Evolutionary conservation across 306 rosid genomes (phyloP), one percentile per base, ranked within the genome.

Genomic region (Ochetophila trinervis): DNA sequence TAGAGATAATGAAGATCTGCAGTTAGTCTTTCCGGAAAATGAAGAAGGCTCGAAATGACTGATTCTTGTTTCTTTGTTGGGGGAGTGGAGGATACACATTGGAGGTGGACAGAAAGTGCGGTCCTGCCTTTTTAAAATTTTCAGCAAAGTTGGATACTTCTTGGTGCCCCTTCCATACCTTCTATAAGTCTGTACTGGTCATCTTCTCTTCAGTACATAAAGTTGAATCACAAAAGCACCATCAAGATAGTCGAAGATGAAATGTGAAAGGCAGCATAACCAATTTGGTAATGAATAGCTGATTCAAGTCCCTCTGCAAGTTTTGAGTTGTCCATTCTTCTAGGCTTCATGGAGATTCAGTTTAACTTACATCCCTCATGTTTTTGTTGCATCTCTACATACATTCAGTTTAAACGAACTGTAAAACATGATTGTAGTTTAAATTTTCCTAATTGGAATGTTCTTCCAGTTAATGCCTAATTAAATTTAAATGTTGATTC

Each of bases 1-100:
- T 65, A 82, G 98, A 77, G 98, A 92, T 70, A 92, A 92, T 34
- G 91, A 89, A 75, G 91, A 81, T 71, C 80, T 92, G 57, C 71
- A 17, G 49, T 34, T 92, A 37, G 74, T 79, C 44, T 89, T 89
- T 74, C 93, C 96, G 5, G 93, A 87, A 32, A 75, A 77, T 61
- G 76, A 81, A 14, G 74, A 78, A 47, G 71, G 61, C 35, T 76
- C 61, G 44, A 56, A 72, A 63, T 40, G 60, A 72, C 57, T 72
- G 75, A 79, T 21, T 35, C n/a, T 18, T 20, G 20, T 14, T 22
- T 1, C 5, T 49, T 42, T 21, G 22, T 69, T 18, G 13, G 45
- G n/a, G n/a, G n/a, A n/a, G n/a, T n/a, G n/a, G n/a, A n/a, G n/a
- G 37, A 24, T 58, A 50, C 70, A 51, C 60, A 53, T 54, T 19